Base-by-base conservation (phyloP, 345 rosid genomes). In the Eucalyptus polybractea region DNA sequence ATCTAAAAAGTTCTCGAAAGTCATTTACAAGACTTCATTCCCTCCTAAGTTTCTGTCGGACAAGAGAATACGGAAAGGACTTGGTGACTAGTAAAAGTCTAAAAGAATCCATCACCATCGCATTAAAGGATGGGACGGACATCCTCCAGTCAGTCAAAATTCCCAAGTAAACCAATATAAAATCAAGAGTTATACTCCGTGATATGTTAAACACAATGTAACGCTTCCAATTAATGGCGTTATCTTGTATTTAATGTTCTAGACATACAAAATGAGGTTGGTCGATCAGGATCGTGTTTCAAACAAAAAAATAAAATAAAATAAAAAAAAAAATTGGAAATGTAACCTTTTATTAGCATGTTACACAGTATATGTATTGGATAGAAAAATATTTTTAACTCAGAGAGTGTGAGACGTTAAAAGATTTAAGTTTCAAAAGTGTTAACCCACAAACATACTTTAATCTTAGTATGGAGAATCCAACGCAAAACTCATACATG, bases 361-460 rank as follows among this genome's bases (percentile, higher is more conserved):
- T 9, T 13, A 6, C 2, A 1, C 0, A 25, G 80, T 3, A 1
- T 9, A 33, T 9, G 25, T 5, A 33, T 17, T 3, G 44, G 7
- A 19, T 31, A 33, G 13, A 69, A 69, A 0, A 37, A 69, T 33
- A 12, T 69, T 19, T 33, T 37, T 17, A 69, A 19, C 4, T 33
- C 2, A 33, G 5, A 72, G 9, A 21, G 15, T 0, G 24, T 6
- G 29, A 37, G 27, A 40, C 0, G 14, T 42, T 19, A 40, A 76
- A 37, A 21, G 3, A 21, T 76, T 76, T 3, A 44, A 37, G 15
- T 40, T 76, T 2, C 27, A 6, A 76, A 11, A 76, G 16, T 6
- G 47, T 76, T 40, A 11, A 40, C 5, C 8, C 5, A 3, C 13
- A 37, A 10, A 22, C 27, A 10, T 37, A 44, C 27, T 10, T 19